These are phyloP conservation scores for Metrosideros polymorpha DNA, from an alignment of 441 rosid species.

Conservation along the genomic window DNA sequence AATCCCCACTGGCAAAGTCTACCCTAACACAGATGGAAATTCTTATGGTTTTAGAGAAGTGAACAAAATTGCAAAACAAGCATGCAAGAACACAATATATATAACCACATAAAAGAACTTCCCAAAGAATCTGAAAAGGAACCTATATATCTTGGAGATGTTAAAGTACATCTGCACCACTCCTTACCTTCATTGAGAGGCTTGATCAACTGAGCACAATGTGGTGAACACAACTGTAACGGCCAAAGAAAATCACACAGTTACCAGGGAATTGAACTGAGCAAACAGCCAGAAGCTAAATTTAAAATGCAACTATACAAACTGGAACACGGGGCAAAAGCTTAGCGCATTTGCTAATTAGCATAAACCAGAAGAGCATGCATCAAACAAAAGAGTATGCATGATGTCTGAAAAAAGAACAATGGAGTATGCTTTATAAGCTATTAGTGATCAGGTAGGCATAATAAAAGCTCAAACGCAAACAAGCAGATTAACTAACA, in stretches of 20 bases:
- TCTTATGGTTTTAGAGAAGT: neutral
- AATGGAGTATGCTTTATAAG: neutral
- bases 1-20: neutral
- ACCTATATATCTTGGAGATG: neutral
- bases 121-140: neutral
- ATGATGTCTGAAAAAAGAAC: neutral
- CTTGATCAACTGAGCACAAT: conserved; percentile 33
- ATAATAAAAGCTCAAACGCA: neutral
- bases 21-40: neutral
- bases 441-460: neutral
- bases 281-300: neutral
- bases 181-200: conserved; percentile 28
- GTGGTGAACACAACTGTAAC: conserved; percentile 20
- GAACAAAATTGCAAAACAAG: neutral
- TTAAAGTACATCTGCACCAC: neutral
- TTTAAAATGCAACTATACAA: neutral
- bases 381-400: neutral
- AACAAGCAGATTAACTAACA: neutral
- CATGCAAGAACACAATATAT: neutral
- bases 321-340: neutral
- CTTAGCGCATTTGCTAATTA: neutral
- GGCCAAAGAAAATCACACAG: neutral
- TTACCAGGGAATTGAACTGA: neutral
- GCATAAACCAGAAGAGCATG: neutral
- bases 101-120: neutral